phyloP scores from a whole-genome alignment of 148 eudicot genomes.

The Diospyros kaki region DNA sequence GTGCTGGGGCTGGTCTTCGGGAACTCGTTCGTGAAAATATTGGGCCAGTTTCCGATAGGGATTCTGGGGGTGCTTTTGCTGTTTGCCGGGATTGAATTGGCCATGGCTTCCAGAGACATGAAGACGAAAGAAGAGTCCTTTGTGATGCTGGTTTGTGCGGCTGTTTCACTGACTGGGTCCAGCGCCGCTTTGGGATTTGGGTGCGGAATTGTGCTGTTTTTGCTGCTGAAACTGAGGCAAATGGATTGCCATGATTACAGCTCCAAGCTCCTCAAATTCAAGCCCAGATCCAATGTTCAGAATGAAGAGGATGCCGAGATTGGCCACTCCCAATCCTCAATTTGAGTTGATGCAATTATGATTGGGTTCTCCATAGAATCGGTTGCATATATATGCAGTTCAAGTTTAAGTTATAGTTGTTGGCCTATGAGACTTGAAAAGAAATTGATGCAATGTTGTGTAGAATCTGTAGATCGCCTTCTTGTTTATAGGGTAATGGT shows the following conservation, averaged over 20 bases:
- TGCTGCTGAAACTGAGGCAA: conserved; percentile 45
- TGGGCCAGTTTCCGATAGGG: conserved; percentile 46
- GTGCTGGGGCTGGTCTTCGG: conserved; percentile 41
- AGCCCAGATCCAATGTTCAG: too few species aligned
- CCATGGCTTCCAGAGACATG: conserved; percentile 61
- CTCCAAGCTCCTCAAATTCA: too few species aligned
- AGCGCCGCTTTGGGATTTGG: conserved; percentile 57
- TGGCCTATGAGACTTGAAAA: too few species aligned
- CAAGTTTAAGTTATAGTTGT: too few species aligned
- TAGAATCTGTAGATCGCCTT: too few species aligned
- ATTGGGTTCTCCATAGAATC: too few species aligned
- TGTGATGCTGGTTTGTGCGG: conserved; percentile 59
- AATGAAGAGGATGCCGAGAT: too few species aligned
- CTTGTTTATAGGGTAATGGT: too few species aligned
- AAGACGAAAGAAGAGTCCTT: conserved; percentile 48
- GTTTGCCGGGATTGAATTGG: conserved; percentile 59
- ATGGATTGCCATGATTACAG: conserved; percentile 14
- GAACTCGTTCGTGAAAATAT: conserved; percentile 45
- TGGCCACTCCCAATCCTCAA: too few species aligned
- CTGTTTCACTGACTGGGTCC: conserved; percentile 56
- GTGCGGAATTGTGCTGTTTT: conserved; percentile 42
- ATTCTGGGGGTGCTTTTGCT: conserved; percentile 49
- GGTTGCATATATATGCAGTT: too few species aligned
- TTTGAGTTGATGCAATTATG: too few species aligned
- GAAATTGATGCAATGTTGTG: too few species aligned